Conservation (phyloP, 768 basidiomycete genomes). For the Leccinum incarnatum region DNA sequence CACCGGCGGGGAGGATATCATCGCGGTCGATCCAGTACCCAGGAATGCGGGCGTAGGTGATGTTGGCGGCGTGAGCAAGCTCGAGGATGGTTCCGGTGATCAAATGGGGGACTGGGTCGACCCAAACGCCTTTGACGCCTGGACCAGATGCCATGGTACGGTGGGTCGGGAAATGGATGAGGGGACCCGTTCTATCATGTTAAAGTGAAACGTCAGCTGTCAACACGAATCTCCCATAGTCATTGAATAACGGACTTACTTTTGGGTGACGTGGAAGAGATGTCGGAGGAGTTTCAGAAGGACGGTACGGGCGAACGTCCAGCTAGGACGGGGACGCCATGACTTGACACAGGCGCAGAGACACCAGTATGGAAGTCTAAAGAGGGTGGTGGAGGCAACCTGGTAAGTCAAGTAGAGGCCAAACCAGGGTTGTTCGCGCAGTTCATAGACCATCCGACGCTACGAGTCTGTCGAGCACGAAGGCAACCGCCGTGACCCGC, state of each 20-base stretch:
- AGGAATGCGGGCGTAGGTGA: slow-evolving; percentile 29
- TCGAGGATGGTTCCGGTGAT: slow-evolving; percentile 30
- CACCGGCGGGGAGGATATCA: slow-evolving; percentile 12
- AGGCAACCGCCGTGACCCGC: too few species aligned
- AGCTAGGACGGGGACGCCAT: slow-evolving; percentile 24
- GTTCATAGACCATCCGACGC: slow-evolving; percentile 4
- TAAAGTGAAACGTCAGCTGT: not conserved
- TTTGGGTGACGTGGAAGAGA: slow-evolving; percentile 17
- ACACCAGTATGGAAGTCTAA: slow-evolving; percentile 26
- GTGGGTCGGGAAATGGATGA: slow-evolving; percentile 22
- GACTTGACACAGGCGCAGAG: slow-evolving; percentile 16
- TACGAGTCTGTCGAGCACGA: not conserved
- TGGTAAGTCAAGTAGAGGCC: slow-evolving; percentile 23
- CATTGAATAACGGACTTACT: slow-evolving; percentile 11
- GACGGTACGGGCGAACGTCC: slow-evolving; percentile 24
- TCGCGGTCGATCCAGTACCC: slow-evolving; percentile 39
- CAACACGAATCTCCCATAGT: not conserved
- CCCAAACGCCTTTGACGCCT: slow-evolving; percentile 34
- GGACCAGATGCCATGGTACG: slow-evolving; percentile 18
- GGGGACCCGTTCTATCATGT: slow-evolving; percentile 16
- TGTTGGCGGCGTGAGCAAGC: slow-evolving; percentile 28
- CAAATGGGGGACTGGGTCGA: slow-evolving; percentile 32
- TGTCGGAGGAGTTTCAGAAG: slow-evolving; percentile 21
- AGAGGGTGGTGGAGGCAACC: slow-evolving; percentile 17
- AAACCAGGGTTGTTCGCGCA: slow-evolving; percentile 12